Conservation (phyloP, 1,284 basidiomycete genomes). For the Ustilago esculenta region DNA sequence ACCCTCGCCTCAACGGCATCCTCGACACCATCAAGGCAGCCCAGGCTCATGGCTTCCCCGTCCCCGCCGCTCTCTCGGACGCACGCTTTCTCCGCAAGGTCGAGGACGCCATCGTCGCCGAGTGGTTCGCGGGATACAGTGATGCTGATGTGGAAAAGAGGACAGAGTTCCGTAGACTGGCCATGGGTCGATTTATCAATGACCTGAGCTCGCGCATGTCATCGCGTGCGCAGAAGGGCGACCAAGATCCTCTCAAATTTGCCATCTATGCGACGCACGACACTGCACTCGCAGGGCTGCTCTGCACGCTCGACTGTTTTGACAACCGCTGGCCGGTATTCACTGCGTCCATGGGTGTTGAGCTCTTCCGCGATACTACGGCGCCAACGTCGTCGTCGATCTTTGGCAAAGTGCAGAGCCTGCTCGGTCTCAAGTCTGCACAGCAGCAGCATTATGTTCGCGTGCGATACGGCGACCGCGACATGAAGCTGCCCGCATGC, state of each 20-base stretch:
- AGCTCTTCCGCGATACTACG: slow-evolving; percentile 54
- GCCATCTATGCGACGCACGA: slow-evolving; percentile 73
- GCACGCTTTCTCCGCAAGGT: slow-evolving; percentile 60
- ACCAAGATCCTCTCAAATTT: slow-evolving; percentile 50
- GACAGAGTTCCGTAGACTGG: slow-evolving; percentile 78
- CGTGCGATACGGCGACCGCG: slow-evolving; percentile 79
- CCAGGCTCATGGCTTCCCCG: slow-evolving; percentile 74
- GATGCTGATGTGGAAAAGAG: slow-evolving; percentile 36
- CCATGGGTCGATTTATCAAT: slow-evolving; percentile 78
- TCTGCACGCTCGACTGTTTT: slow-evolving; percentile 78
- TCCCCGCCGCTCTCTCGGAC: slow-evolving; percentile 47
- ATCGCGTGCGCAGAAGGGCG: slow-evolving; percentile 37
- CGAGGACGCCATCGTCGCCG: slow-evolving; percentile 78
- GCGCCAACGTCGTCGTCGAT: slow-evolving; percentile 21
- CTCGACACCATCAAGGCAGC: slow-evolving; percentile 75
- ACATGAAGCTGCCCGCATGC: slow-evolving; percentile 76
- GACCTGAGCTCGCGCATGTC: slow-evolving; percentile 75
- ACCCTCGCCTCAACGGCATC: slow-evolving; percentile 80
- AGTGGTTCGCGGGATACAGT: slow-evolving; percentile 78
- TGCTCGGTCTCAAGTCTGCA: slow-evolving; percentile 7
- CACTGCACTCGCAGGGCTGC: slow-evolving; percentile 77
- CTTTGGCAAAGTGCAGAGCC: slow-evolving; percentile 10
- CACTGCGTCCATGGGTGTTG: slow-evolving; percentile 53
- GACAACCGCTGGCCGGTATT: slow-evolving; percentile 74
- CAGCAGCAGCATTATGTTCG: slow-evolving; percentile 71